Evolutionary conservation across 2,329 filamentous ascomycete species (phyloP).

Genomic region (Pseudocercospora pini-densiflorae): DNA sequence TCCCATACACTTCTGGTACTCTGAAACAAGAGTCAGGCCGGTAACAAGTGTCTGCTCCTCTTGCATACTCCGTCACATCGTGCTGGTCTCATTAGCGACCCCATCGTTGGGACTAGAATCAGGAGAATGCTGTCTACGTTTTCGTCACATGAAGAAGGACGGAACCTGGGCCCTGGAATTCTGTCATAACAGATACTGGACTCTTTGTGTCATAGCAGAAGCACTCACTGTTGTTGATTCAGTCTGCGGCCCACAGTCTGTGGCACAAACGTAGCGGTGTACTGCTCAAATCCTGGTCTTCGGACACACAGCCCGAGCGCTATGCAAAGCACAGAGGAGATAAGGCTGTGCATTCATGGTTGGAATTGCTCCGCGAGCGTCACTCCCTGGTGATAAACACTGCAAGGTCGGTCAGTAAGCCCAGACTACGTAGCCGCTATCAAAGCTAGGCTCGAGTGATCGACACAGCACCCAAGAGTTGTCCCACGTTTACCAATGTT

Average conservation of each 20-base stretch:
- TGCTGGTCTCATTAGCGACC: background rate
- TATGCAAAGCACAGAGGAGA: background rate
- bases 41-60: background rate
- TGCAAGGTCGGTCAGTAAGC: background rate
- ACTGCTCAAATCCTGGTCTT: background rate
- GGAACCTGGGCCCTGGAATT: background rate
- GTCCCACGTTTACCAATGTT: background rate
- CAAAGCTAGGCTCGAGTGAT: background rate
- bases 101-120: background rate
- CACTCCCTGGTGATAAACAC: background rate
- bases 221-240: background rate
- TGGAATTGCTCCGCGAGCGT: background rate
- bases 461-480: background rate
- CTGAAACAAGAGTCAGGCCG: background rate
- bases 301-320: conserved; percentile 2
- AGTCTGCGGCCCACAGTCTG: background rate
- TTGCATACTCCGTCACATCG: background rate
- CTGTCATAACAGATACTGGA: background rate
- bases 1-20: background rate
- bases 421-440: background rate
- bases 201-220: background rate
- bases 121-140: background rate
- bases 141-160: background rate
- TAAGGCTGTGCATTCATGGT: background rate
- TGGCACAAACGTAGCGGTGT: conserved; percentile 1